A percentile compares a stretch with the other conserved stretches of the same genome.
These are phyloP conservation scores for Backusella liffmaniae DNA, from an alignment of 192 early-diverging fungal species.

Conservation along the genomic window DNA sequence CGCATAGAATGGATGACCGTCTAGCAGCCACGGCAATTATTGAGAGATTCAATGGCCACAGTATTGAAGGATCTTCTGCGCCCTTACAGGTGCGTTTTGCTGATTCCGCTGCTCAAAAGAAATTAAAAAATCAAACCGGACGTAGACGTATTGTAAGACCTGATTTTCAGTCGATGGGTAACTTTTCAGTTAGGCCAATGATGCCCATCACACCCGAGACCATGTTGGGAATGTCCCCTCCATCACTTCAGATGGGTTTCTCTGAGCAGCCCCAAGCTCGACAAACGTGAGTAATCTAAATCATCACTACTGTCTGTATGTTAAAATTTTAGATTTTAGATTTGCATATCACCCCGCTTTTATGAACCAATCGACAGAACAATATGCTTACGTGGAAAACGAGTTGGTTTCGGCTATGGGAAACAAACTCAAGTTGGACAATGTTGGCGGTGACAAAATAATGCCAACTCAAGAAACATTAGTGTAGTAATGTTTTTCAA, in stretches of 20 bases:
- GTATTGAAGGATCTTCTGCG: slow-evolving; percentile 56
- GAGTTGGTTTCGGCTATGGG: background rate
- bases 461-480: background rate
- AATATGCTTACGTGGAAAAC: background rate
- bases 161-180: slow-evolving; percentile 40
- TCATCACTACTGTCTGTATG: background rate
- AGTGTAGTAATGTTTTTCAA: background rate
- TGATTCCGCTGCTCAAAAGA: slow-evolving; percentile 77
- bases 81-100: slow-evolving; percentile 79
- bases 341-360: background rate
- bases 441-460: background rate
- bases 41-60: slow-evolving; percentile 60
- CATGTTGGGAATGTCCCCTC: slow-evolving; percentile 43
- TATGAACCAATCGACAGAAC: background rate
- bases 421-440: background rate
- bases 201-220: slow-evolving; percentile 50
- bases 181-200: slow-evolving; percentile 11
- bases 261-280: background rate
- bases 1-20: slow-evolving; percentile 63
- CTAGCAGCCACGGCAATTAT: slow-evolving; percentile 67
- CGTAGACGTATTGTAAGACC: slow-evolving; percentile 41
- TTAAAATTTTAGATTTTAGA: background rate
- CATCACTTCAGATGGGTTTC: background rate
- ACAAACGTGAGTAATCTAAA: background rate
- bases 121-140: slow-evolving; percentile 64